Evolutionary conservation across 2,329 filamentous ascomycete species (phyloP).

Genomic region (Bimuria novae-zelandiae): DNA sequence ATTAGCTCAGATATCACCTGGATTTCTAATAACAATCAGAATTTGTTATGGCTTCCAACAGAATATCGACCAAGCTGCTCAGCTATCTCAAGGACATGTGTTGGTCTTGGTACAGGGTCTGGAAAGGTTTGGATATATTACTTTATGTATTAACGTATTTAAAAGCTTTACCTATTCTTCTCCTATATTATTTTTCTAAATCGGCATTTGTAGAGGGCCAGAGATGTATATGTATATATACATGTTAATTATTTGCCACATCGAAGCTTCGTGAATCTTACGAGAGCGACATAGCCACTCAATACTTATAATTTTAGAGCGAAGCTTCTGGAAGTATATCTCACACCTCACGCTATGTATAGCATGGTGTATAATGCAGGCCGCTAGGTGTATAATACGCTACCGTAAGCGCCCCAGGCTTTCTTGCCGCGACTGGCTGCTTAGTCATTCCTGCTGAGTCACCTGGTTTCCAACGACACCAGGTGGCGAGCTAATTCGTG

Average conservation of each 20-base stretch:
- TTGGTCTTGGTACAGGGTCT: slow-evolving; percentile 7
- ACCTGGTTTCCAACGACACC: too few relatives aligned
- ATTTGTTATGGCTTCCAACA: slow-evolving; percentile 5
- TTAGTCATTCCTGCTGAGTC: too few relatives aligned
- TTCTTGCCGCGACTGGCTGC: too few relatives aligned
- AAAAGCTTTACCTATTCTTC: slow-evolving; percentile 3
- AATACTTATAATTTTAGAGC: neutral
- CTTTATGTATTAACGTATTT: neutral
- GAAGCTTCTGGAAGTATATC: neutral
- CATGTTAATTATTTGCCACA: neutral
- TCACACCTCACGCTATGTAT: neutral
- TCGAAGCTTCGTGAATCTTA: slow-evolving; percentile 1
- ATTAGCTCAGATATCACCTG: slow-evolving; percentile 4
- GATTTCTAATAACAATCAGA: slow-evolving; percentile 3
- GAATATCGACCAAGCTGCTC: slow-evolving; percentile 4
- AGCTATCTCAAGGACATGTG: neutral
- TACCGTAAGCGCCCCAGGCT: neutral
- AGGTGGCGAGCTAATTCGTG: too few relatives aligned
- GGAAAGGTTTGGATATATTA: slow-evolving; percentile 8
- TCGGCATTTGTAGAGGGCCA: slow-evolving; percentile 4
- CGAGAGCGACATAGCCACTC: neutral
- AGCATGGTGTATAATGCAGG: neutral
- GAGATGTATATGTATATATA: slow-evolving; percentile 9
- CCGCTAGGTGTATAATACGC: neutral
- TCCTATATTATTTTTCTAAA: slow-evolving; percentile 1